These are phyloP conservation scores for Penicillium soppii DNA, from an alignment of 495 filamentous ascomycete genomes.

Conservation along the genomic window DNA sequence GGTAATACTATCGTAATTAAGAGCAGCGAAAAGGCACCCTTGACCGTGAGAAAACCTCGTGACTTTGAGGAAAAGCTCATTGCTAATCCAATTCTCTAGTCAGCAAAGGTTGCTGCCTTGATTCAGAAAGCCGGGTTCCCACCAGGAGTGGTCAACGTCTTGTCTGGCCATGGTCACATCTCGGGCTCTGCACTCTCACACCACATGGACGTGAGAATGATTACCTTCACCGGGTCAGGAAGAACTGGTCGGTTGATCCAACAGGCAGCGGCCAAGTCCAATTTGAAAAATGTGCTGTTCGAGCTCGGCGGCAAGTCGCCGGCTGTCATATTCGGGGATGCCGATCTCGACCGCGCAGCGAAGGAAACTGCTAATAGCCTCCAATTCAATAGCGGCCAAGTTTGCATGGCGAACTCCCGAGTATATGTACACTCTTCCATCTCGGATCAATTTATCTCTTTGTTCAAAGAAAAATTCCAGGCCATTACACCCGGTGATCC, in stretches of 20 bases:
- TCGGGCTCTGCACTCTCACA: constrained; percentile 48
- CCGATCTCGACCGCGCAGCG: constrained; percentile 14
- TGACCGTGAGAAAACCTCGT: constrained; percentile 37
- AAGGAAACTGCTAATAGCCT: constrained; percentile 32
- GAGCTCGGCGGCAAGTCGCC: constrained; percentile 44
- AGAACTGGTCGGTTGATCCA: constrained; percentile 14
- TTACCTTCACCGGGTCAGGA: constrained; percentile 23
- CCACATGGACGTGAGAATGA: constrained; percentile 15
- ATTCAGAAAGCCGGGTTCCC: constrained; percentile 85
- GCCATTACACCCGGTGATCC: background rate
- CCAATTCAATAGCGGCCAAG: constrained; percentile 44
- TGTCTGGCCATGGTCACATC: constrained; percentile 67
- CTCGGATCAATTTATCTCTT: constrained; percentile 9
- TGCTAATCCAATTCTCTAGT: background rate
- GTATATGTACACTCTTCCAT: constrained; percentile 50
- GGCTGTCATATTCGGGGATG: constrained; percentile 38
- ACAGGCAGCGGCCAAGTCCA: constrained; percentile 32
- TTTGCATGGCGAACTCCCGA: constrained; percentile 46
- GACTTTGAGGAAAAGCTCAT: background rate
- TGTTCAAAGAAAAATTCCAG: constrained; percentile 5
- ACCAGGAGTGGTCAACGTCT: constrained; percentile 80
- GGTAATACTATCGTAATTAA: constrained; percentile 59
- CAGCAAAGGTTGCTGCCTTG: constrained; percentile 27
- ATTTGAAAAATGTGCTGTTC: constrained; percentile 46
- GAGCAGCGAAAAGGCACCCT: constrained; percentile 56